Conservation (phyloP, 371 early-diverging fungal species). For the Rhizopus arrhizus region DNA sequence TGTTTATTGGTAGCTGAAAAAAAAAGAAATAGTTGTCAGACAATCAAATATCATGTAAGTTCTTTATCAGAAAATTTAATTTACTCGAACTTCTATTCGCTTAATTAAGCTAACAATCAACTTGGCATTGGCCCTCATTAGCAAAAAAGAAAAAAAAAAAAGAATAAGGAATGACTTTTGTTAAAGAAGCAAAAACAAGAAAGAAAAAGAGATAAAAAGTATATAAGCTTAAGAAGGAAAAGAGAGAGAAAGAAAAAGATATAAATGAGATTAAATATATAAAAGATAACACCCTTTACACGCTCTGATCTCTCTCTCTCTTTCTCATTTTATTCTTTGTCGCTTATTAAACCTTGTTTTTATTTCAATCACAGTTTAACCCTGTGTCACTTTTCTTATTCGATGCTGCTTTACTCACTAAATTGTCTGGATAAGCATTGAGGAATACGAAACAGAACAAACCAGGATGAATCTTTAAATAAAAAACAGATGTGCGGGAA, state of each 20-base stretch:
- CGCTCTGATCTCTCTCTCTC: no score
- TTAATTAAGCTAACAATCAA: slow-evolving; percentile 55
- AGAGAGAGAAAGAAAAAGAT: slow-evolving; percentile 4
- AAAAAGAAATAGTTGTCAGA: not conserved
- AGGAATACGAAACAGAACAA: no score
- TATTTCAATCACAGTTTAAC: no score
- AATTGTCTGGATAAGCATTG: no score
- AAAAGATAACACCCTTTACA: not conserved
- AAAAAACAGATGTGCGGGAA: no score
- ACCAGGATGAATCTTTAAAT: no score
- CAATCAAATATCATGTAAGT: no score
- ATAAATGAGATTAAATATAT: not conserved
- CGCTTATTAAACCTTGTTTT: no score
- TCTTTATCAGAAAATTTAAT: not conserved
- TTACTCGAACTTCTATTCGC: slow-evolving; percentile 55
- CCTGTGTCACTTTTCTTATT: no score
- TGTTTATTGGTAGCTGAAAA: slow-evolving; percentile 63
- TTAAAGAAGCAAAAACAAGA: not conserved
- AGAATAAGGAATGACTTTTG: not conserved
- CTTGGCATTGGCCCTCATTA: slow-evolving; percentile 52
- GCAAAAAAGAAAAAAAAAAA: not conserved
- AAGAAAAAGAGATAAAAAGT: not conserved
- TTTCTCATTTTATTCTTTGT: no score
- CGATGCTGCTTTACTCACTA: no score
- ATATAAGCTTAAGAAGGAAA: not conserved